phyloP scores from a whole-genome alignment of 257 asterid genomes.

The Henckelia pumila region DNA sequence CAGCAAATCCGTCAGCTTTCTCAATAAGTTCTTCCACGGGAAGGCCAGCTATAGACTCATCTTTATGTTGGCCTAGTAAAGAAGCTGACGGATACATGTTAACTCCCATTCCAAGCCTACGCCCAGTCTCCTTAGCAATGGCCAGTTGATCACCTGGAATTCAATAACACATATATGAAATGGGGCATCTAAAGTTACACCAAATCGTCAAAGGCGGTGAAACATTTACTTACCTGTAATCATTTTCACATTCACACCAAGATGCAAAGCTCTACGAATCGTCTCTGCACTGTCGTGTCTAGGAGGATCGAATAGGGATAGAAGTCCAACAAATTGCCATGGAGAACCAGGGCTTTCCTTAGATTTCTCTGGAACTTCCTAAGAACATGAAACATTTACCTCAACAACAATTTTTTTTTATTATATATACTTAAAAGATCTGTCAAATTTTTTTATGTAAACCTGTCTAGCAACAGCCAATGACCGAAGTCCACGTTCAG shows the following conservation, averaged over 20 bases:
- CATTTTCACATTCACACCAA: constrained; percentile 95
- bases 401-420: background rate
- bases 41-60: constrained; percentile 66
- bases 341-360: constrained; percentile 76
- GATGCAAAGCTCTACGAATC: constrained; percentile 80
- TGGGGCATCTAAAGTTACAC: background rate
- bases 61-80: constrained; percentile 73
- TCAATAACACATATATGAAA: background rate
- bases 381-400: constrained; percentile 11
- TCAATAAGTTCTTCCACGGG: constrained; percentile 88
- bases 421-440: background rate
- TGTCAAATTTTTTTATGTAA: background rate
- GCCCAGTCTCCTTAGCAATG: constrained; percentile 90
- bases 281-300: constrained; percentile 97
- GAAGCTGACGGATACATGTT: constrained; percentile 91
- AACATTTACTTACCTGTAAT: constrained; percentile 59
- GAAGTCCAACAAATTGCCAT: constrained; percentile 87
- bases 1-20: constrained; percentile 96
- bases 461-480: constrained; percentile 95
- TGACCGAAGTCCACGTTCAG: constrained; percentile 93
- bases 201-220: constrained; percentile 9
- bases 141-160: constrained; percentile 87
- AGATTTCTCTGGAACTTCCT: constrained; percentile 84
- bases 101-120: constrained; percentile 94
- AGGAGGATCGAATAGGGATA: constrained; percentile 91